Percentiles rank a stretch among this genome's conserved stretches.
Conservation (phyloP, 306 rosid genomes). For the Pterocarpus santalinus region DNA sequence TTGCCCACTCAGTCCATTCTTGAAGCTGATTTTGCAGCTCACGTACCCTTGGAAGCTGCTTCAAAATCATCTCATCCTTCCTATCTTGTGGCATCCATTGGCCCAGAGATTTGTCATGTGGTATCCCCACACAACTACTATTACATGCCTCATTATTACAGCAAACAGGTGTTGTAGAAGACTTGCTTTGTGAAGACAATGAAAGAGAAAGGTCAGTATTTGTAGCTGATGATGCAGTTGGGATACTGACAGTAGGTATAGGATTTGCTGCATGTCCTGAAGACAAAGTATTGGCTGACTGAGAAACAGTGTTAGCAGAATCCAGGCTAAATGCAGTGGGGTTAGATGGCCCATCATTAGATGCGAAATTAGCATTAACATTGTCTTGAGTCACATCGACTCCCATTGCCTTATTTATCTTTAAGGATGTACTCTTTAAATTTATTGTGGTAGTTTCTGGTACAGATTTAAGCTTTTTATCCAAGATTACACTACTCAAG, state of each 20-base stretch:
- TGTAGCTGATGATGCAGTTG: conserved; percentile 56
- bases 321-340: conserved; percentile 55
- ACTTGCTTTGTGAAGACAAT: conserved; percentile 59
- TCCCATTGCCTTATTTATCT: conserved; percentile 78
- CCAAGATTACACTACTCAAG: conserved; percentile 74
- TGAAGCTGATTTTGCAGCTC: conserved; percentile 85
- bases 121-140: conserved; percentile 59
- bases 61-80: conserved; percentile 84
- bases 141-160: conserved; percentile 54
- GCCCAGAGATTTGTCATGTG: conserved; percentile 67
- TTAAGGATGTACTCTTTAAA: conserved; percentile 75
- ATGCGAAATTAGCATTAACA: conserved; percentile 54
- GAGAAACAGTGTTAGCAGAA: conserved; percentile 50
- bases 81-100: conserved; percentile 77
- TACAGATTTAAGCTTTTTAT: conserved; percentile 77
- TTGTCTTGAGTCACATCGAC: conserved; percentile 67
- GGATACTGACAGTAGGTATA: conserved; percentile 40
- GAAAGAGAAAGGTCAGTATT: conserved; percentile 89
- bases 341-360: conserved; percentile 58
- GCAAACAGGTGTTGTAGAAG: conserved; percentile 53
- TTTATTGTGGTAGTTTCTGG: conserved; percentile 69
- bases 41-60: conserved; percentile 69
- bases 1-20: conserved; percentile 98
- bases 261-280: conserved; percentile 43
- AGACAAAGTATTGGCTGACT: conserved; percentile 45